Base-by-base conservation (phyloP, 192 early-diverging fungal species). In the Backusella tuberculispora region DNA sequence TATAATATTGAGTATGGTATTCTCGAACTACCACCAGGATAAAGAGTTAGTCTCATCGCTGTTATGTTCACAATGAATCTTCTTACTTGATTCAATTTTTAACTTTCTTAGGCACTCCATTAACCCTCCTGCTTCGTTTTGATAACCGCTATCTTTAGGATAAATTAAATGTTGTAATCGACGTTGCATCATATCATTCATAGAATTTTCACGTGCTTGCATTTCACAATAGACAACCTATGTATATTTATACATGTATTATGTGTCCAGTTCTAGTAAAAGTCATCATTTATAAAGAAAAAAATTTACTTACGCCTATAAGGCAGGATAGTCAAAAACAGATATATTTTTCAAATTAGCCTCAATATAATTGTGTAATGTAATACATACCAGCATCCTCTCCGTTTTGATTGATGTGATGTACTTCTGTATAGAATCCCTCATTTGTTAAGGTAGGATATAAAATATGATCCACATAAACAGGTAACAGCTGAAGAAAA, bases 141-240 rank as follows among this genome's bases (percentile, higher is more conserved):
- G 85, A 74, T 89, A 89, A 9, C 85, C 85, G 71, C 80, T 84
- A 64, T 80, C 84, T 41, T 78, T 75, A 17, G 88, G 88, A 68
- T 85, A 89, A 82, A 89, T 74, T 65, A 84, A 75, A 48, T 84
- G 82, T 60, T 86, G 82, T 46, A 77, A 63, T 46, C 71, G 19
- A 26, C 78, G 78, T 15, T 82, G 77, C 75, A 86, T 80, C 40
- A 80, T 80, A 65, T 78, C 80, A 0, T 66, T 66, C 0, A 78
- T 73, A 2, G 72, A 63, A 76, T 88, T 88, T 70, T 88, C 81
- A 24, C 83, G 77, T 5, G 85, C 84, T 69, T 89, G 86, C 86
- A 89, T 88, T 71, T 89, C 88, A 71, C 79, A 83, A 72, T 89
- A 89, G 10, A 89, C 88, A 37, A 89, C 83, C 79, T 83, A 63